phyloP scores from a whole-genome alignment of 805 yeast species.

The Yarrowia keelungensis region DNA sequence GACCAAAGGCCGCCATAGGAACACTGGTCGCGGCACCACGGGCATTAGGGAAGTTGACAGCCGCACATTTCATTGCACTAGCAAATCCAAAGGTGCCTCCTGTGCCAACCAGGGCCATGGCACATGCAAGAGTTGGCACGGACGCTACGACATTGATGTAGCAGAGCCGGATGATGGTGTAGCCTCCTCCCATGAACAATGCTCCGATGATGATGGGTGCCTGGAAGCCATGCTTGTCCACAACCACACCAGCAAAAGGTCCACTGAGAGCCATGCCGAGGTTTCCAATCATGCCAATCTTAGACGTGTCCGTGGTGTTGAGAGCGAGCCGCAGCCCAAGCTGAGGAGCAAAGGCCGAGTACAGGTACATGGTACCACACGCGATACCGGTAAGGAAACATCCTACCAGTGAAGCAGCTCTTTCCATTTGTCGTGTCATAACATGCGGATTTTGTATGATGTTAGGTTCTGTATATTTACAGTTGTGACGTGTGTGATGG shows the following conservation, averaged over 20 bases:
- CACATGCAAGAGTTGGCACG: constrained; percentile 54
- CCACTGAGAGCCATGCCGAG: constrained; percentile 70
- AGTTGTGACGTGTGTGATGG: constrained; percentile 33
- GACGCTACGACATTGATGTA: constrained; percentile 55
- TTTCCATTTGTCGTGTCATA: constrained; percentile 37
- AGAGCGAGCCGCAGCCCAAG: constrained; percentile 64
- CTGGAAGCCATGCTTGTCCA: constrained; percentile 66
- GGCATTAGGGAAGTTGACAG: constrained; percentile 64
- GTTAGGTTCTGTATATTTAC: constrained; percentile 23
- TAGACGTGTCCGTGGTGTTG: constrained; percentile 66
- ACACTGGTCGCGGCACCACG: constrained; percentile 42
- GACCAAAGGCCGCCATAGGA: constrained; percentile 37
- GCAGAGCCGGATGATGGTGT: constrained; percentile 55
- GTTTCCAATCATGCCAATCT: constrained; percentile 71
- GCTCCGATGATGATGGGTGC: constrained; percentile 37
- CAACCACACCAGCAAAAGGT: constrained; percentile 69
- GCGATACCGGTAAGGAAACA: constrained; percentile 54
- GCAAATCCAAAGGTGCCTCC: constrained; percentile 73
- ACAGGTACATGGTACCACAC: constrained; percentile 78
- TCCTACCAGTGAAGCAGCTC: constrained; percentile 37
- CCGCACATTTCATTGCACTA: constrained; percentile 75
- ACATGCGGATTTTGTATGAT: constrained; percentile 35
- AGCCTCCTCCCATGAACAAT: constrained; percentile 12
- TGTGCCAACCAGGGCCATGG: constrained; percentile 64
- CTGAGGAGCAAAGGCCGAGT: constrained; percentile 81